Evolutionary conservation across 306 rosid species (phyloP).

Genomic region (Vachellia pachyceras): DNA sequence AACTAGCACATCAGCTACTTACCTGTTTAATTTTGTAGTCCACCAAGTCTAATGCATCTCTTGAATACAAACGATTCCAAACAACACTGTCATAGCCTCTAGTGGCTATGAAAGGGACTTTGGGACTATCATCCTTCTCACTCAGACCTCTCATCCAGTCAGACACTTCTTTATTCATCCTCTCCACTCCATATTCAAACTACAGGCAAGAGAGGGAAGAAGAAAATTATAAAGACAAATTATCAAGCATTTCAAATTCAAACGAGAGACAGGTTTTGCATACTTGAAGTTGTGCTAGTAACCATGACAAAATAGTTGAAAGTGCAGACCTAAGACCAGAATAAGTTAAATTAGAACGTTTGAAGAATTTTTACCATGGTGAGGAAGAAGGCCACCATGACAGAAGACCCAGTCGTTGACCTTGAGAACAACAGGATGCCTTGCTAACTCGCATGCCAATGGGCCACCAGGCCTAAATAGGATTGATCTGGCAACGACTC

Average conservation of each 20-base stretch:
- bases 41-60: conserved; percentile 63
- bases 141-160: conserved; percentile 81
- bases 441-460: conserved; percentile 78
- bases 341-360: conserved; percentile 12
- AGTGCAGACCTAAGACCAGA: not conserved
- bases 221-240: conserved; percentile 19
- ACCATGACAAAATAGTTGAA: conserved; percentile 14
- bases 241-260: conserved; percentile 44
- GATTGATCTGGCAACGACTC: conserved; percentile 81
- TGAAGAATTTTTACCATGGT: conserved; percentile 72
- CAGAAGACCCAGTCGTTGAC: conserved; percentile 99
- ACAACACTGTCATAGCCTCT: conserved; percentile 94
- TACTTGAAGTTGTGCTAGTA: conserved; percentile 29
- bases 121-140: conserved; percentile 44
- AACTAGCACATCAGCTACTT: conserved; percentile 34
- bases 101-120: conserved; percentile 81
- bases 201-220: conserved; percentile 41
- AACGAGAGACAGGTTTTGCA: conserved; percentile 24
- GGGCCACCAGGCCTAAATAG: conserved; percentile 87
- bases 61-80: conserved; percentile 94
- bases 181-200: conserved; percentile 87
- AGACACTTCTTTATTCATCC: conserved; percentile 86
- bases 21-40: conserved; percentile 74
- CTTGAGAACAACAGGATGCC: conserved; percentile 80
- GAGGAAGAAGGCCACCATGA: conserved; percentile 99